A percentile compares a stretch with the other conserved stretches of the same genome.
These are phyloP conservation scores for Rhynchospora breviuscula DNA, from an alignment of 176 grass and related monocot genomes.

Conservation along the genomic window DNA sequence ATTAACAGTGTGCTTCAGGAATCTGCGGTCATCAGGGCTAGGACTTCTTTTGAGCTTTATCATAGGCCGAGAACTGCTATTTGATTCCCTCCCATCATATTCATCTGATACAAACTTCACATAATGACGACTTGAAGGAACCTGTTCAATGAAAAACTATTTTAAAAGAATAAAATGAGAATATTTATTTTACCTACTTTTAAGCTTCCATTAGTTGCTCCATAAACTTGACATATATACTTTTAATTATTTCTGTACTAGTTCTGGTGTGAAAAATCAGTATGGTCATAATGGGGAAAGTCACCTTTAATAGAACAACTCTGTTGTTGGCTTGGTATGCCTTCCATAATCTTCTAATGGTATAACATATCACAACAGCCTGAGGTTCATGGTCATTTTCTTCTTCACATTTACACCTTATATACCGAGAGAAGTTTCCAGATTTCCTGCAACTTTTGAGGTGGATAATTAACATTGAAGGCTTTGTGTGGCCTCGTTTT, in stretches of 20 bases:
- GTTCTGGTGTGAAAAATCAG: neutral
- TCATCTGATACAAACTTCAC: slow-evolving; percentile 72
- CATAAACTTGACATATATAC: neutral
- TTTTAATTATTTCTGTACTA: neutral
- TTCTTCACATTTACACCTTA: slow-evolving; percentile 56
- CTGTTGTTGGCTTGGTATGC: slow-evolving; percentile 55
- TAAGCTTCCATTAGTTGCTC: neutral
- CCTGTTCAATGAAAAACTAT: slow-evolving; percentile 31
- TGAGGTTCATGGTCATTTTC: slow-evolving; percentile 55
- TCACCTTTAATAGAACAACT: slow-evolving; percentile 67
- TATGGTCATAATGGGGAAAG: neutral
- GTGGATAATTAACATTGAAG: slow-evolving; percentile 90
- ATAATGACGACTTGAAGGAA: slow-evolving; percentile 62
- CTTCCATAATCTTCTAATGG: slow-evolving; percentile 90
- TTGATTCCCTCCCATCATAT: slow-evolving; percentile 49
- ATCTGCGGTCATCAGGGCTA: slow-evolving; percentile 44
- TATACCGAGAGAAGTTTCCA: slow-evolving; percentile 76
- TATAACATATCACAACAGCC: slow-evolving; percentile 65
- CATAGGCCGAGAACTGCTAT: slow-evolving; percentile 55
- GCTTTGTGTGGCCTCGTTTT: slow-evolving; percentile 68
- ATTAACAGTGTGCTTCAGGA: slow-evolving; percentile 56
- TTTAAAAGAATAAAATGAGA: neutral
- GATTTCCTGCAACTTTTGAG: slow-evolving; percentile 78
- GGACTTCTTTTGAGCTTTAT: slow-evolving; percentile 66
- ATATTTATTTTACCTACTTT: neutral